These are phyloP conservation scores for Vaccinium corymbosum DNA, from an alignment of 148 eudicot species.

Conservation along the genomic window DNA sequence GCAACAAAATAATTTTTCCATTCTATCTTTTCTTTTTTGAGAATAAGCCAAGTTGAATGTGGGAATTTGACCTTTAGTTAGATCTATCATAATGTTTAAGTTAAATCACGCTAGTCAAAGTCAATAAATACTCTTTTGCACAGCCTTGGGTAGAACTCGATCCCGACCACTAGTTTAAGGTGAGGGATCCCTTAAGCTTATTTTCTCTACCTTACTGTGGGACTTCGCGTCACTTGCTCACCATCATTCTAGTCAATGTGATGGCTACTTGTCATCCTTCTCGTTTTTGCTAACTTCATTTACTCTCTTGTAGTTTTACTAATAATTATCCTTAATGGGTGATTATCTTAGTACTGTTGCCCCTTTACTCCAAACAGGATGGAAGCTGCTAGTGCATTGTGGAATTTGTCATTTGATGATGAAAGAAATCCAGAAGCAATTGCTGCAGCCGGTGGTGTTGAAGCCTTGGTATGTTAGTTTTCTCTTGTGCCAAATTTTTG, in stretches of 20 bases:
- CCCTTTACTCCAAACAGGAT: constrained; percentile 46
- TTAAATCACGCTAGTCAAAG: background rate
- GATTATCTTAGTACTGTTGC: background rate
- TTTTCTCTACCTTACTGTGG: background rate
- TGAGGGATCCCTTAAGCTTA: background rate
- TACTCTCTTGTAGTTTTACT: background rate
- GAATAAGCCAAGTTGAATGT: background rate
- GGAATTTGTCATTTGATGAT: constrained; percentile 96
- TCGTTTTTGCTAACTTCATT: background rate
- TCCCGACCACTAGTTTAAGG: background rate
- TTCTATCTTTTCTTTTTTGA: background rate
- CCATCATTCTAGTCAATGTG: background rate
- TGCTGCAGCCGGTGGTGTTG: constrained; percentile 89
- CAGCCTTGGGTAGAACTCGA: background rate
- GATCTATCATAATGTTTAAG: background rate
- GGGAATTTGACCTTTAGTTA: background rate
- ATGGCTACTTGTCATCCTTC: background rate
- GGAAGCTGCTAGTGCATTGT: constrained; percentile 98
- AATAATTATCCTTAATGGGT: background rate
- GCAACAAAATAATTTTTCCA: background rate
- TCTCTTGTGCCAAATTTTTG: constrained; percentile 11
- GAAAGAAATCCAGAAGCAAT: constrained; percentile 81
- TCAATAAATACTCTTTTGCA: background rate
- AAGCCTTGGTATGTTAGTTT: constrained; percentile 74
- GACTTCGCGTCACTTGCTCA: background rate